Conservation (phyloP, 225 moss, liverwort and hornwort genomes). For the Lunularia cruciata region DNA sequence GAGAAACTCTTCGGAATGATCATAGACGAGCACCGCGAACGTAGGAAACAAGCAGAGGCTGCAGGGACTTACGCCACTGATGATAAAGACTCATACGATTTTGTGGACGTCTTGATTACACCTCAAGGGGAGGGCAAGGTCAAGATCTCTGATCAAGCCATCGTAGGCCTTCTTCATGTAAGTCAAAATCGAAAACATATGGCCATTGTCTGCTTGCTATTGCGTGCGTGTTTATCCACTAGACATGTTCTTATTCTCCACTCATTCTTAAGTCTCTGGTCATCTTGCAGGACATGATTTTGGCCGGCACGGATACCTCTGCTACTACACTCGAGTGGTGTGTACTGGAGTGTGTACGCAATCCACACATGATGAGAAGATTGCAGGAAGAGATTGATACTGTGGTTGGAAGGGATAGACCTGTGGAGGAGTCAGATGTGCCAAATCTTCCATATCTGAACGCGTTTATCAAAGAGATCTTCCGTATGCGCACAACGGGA, state of each 20-base stretch:
- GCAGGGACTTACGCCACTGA: constrained; percentile 11
- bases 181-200: neutral
- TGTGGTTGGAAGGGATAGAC: constrained; percentile 37
- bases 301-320: constrained; percentile 49
- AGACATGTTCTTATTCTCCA: neutral
- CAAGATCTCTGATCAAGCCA: constrained; percentile 37
- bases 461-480: constrained; percentile 47
- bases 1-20: constrained; percentile 38
- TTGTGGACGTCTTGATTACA: constrained; percentile 46
- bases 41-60: neutral
- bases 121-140: constrained; percentile 31
- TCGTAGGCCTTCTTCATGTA: constrained; percentile 38
- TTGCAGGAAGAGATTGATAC: constrained; percentile 43
- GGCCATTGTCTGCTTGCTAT: neutral
- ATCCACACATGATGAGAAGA: constrained; percentile 29
- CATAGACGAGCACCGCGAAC: constrained; percentile 43
- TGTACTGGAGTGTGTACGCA: constrained; percentile 38
- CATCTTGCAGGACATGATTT: constrained; percentile 43
- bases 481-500: constrained; percentile 46
- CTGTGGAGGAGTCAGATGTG: constrained; percentile 47
- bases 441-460: constrained; percentile 38
- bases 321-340: constrained; percentile 49
- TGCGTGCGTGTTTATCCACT: neutral
- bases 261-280: neutral
- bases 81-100: constrained; percentile 32